phyloP scores from a whole-genome alignment of 1,284 basidiomycete species.

The Leccinum ponderosum region DNA sequence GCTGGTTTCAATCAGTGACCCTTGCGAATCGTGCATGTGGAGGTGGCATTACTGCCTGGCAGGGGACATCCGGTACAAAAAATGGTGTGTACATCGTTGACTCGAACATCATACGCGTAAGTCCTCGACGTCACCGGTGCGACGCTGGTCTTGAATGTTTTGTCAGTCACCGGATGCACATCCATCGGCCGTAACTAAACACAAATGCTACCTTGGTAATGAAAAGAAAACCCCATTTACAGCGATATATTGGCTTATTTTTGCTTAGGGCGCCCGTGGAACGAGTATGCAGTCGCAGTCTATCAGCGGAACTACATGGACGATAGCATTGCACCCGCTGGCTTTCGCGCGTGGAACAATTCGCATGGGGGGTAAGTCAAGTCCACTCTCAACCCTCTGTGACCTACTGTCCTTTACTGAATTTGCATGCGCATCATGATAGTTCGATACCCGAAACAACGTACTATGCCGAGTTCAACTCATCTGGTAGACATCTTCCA shows the following conservation, averaged over 20 bases:
- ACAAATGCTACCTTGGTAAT: conserved; percentile 53
- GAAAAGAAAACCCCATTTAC: conserved; percentile 6
- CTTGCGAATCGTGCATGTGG: conserved; percentile 64
- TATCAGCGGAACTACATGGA: conserved; percentile 62
- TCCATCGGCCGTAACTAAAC: conserved; percentile 44
- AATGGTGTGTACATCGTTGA: conserved; percentile 63
- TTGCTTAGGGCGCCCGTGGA: conserved; percentile 59
- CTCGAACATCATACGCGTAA: conserved; percentile 58
- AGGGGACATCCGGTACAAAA: conserved; percentile 41
- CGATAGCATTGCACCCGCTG: conserved; percentile 49
- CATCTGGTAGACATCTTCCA: conserved; percentile 40
- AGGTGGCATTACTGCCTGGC: conserved; percentile 64
- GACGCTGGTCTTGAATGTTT: conserved; percentile 36
- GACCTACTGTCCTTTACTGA: not conserved
- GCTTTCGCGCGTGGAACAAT: conserved; percentile 46
- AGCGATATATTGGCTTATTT: no score
- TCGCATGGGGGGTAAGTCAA: conserved; percentile 3
- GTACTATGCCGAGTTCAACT: conserved; percentile 23
- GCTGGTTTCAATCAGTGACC: conserved; percentile 61
- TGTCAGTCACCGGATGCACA: conserved; percentile 61
- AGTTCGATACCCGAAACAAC: no score
- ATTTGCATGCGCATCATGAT: not conserved
- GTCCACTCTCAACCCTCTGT: not conserved
- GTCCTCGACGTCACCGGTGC: conserved; percentile 47
- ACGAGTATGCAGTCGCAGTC: conserved; percentile 55